These are phyloP conservation scores for Colletotrichum sp. DNA, from an alignment of 2,329 filamentous ascomycete genomes.

Conservation along the genomic window DNA sequence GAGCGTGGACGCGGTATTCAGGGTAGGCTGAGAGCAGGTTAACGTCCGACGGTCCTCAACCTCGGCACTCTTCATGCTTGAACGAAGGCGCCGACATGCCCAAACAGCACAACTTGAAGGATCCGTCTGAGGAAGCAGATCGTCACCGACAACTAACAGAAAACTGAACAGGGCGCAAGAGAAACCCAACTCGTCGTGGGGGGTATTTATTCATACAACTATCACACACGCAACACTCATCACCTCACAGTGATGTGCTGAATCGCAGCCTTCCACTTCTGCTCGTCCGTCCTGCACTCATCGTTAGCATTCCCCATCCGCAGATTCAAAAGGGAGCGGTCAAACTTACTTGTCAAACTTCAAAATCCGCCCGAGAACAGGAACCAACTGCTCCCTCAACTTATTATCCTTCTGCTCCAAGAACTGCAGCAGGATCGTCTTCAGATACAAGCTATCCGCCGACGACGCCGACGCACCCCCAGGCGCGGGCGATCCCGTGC, in stretches of 20 bases:
- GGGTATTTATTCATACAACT: conserved; percentile 12
- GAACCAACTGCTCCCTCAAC: conserved; percentile 76
- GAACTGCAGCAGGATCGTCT: conserved; percentile 83
- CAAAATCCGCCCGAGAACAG: conserved; percentile 77
- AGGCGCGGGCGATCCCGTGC: conserved; percentile 17
- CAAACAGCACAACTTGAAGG: background rate
- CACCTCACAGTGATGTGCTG: conserved; percentile 50
- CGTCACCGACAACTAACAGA: fast-evolving
- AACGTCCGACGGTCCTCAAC: background rate
- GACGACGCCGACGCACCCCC: conserved; percentile 12
- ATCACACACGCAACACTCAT: background rate
- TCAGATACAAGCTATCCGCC: conserved; percentile 70
- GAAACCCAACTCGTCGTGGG: background rate
- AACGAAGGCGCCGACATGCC: background rate
- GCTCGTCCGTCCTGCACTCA: conserved; percentile 65
- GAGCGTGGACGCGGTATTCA: no score
- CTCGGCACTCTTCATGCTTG: background rate
- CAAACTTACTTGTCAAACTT: conserved; percentile 76
- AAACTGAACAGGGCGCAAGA: background rate
- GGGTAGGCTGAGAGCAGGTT: fast-evolving
- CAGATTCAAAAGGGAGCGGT: fast-evolving
- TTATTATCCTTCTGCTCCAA: conserved; percentile 81
- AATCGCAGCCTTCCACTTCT: conserved; percentile 85
- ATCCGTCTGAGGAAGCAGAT: background rate
- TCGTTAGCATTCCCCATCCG: background rate